phyloP scores from a whole-genome alignment of 2,329 filamentous ascomycete species.

The Fusarium nurragi region DNA sequence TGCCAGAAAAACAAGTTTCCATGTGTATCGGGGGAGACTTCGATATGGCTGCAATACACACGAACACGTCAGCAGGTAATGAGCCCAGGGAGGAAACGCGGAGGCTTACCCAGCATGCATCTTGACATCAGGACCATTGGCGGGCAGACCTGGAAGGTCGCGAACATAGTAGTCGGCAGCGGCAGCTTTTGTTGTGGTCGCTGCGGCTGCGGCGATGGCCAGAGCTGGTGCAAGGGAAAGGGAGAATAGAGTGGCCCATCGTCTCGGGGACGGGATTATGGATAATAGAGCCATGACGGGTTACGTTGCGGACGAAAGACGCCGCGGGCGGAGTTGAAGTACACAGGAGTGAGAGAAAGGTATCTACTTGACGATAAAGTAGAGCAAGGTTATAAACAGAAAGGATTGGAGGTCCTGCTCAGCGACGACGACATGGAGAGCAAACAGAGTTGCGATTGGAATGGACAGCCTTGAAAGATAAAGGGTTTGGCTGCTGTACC shows the following conservation, averaged over 20 bases:
- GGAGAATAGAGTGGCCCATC: conserved; percentile 47
- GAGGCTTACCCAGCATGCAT: conserved; percentile 94
- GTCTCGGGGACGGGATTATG: conserved; percentile 39
- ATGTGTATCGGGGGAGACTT: conserved; percentile 84
- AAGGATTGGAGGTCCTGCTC: conserved; percentile 2
- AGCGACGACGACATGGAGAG: conserved; percentile 17
- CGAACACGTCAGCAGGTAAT: conserved; percentile 37
- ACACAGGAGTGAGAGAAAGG: conserved; percentile 8
- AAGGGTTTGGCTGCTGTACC: conserved; percentile 2
- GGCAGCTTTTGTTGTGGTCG: conserved; percentile 41
- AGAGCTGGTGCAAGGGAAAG: conserved; percentile 56
- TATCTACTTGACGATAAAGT: conserved; percentile 12
- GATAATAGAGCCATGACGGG: conserved; percentile 42
- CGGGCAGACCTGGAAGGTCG: conserved; percentile 83
- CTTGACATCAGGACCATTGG: conserved; percentile 77
- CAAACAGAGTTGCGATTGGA: conserved; percentile 30
- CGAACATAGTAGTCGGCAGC: conserved; percentile 88
- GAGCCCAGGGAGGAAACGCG: conserved; percentile 1
- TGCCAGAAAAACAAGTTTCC: conserved; percentile 99
- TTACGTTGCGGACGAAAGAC: conserved; percentile 32
- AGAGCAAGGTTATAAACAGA: conserved; percentile 4
- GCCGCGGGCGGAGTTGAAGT: conserved; percentile 20
- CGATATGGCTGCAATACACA: conserved; percentile 75
- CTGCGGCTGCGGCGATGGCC: conserved; percentile 42
- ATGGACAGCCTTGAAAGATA: conserved; percentile 19